Evolutionary conservation across 176 grass and related monocot species (phyloP), one percentile per base, ranked within the genome.

Genomic region (Poa pratensis): DNA sequence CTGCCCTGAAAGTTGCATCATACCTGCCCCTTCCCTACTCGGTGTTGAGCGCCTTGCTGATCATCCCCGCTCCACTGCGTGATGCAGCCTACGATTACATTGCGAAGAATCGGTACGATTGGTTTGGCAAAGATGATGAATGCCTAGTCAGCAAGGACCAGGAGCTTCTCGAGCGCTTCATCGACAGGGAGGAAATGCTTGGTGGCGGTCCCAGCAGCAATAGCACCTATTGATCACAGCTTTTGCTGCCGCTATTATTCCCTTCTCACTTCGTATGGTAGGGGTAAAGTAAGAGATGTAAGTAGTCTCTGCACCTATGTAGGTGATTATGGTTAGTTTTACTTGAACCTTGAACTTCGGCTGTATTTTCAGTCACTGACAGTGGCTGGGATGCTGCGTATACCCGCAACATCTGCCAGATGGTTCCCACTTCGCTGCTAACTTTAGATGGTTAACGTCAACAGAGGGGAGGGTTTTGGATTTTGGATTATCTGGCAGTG

Each of bases 21-120:
- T 98, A 98, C 80, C 85, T 98, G 77, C 95, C 95, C 60, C 94
- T 92, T 69, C 95, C 95, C n/a, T 95, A 98, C 83, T 93, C 91
- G 3, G 77, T 61, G 24, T 43, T 95, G 80, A 95, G 95, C 52
- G 86, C 84, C 73, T 83, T 95, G 66, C 43, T 95, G 77, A 83
- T 98, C 45, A 40, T 98, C 50, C 91, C 95, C 4, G 19, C 26
- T 20, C 89, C 89, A 15, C 51, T 95, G 50, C 86, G 91, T 16
- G 95, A 98, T 80, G 85, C 85, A 62, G 68, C 86, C 89, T 98
- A 98, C 15, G 95, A 98, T 37, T 93, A 95, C 45, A 63, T 95
- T n/a, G 93, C 95, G 66, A 95, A 90, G 65, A 90, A 90, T 12
- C 87, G 93, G 1, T 98, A 95, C 43, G 63, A 95, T 10, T 98